Conservation (phyloP, 352 stramenopile species). For the Phytophthora megakarya region DNA sequence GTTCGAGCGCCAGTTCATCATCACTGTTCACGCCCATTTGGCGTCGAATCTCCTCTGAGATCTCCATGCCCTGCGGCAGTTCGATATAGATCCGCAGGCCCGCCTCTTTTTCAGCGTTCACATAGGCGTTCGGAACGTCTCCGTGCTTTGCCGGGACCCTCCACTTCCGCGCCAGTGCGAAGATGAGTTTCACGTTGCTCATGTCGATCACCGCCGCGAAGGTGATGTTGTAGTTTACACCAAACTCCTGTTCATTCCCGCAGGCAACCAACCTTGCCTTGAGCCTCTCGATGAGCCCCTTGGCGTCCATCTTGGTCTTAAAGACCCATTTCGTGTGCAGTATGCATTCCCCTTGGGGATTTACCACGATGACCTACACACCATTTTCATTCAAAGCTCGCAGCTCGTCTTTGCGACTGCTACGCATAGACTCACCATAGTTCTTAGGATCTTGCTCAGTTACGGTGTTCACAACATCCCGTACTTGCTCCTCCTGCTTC, state of each 20-base stretch:
- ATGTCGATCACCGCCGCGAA: not conserved
- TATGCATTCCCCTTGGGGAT: not conserved
- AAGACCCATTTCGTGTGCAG: not conserved
- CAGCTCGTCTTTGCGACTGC: not conserved
- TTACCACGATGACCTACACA: not conserved
- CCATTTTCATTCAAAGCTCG: not conserved
- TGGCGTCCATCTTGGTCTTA: not conserved
- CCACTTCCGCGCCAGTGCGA: constrained; percentile 2
- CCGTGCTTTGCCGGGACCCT: constrained; percentile 26
- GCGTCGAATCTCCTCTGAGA: constrained; percentile 5
- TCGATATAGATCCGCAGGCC: constrained; percentile 29
- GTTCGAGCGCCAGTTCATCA: constrained; percentile 11
- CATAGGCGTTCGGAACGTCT: constrained; percentile 40
- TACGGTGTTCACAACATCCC: no score
- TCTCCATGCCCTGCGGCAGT: constrained; percentile 28
- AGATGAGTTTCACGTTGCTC: not conserved
- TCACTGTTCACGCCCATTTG: constrained; percentile 3
- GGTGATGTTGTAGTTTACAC: constrained; percentile 15
- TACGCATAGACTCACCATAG: not conserved
- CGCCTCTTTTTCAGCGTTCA: constrained; percentile 28
- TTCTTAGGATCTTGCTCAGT: no score
- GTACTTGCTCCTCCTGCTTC: no score
- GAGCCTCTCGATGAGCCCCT: not conserved
- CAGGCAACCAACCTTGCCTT: no score
- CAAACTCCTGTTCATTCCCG: no score